phyloP scores from a whole-genome alignment of 345 rosid genomes.

The Litchi chinensis region DNA sequence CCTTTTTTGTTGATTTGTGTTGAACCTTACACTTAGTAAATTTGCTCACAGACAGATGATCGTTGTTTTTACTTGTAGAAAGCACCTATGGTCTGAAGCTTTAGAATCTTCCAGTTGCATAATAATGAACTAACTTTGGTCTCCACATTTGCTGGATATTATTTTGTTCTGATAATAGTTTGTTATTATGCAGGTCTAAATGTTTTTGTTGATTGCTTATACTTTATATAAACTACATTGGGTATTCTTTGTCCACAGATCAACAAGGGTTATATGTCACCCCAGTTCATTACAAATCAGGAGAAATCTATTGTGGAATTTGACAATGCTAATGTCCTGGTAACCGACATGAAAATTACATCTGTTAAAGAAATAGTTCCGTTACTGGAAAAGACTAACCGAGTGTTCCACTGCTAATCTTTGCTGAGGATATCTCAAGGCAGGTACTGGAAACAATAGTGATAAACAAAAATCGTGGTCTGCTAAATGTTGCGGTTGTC shows the following conservation, averaged over 20 bases:
- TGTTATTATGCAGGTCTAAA: constrained; percentile 1
- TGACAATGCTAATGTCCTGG: constrained; percentile 74
- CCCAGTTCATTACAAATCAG: constrained; percentile 81
- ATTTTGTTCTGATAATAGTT: not conserved
- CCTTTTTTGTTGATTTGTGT: not conserved
- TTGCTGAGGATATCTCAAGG: constrained; percentile 76
- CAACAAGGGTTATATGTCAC: constrained; percentile 84
- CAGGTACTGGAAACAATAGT: constrained; percentile 71
- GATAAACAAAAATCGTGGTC: constrained; percentile 72
- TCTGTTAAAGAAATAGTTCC: constrained; percentile 72
- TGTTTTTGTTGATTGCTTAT: not conserved
- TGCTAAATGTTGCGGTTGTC: constrained; percentile 80
- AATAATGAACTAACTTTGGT: not conserved
- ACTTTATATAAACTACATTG: constrained; percentile 3
- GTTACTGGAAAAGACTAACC: constrained; percentile 69
- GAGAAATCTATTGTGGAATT: constrained; percentile 76
- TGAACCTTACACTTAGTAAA: not conserved
- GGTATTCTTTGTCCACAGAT: constrained; percentile 45
- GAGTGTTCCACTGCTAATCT: constrained; percentile 75
- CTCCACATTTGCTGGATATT: not conserved
- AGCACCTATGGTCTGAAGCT: not conserved
- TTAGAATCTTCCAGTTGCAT: not conserved
- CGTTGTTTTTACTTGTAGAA: not conserved
- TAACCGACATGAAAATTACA: constrained; percentile 74
- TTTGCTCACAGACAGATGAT: not conserved